Conservation (phyloP, 768 basidiomycete species). For the Phaeolepiota aurea region DNA sequence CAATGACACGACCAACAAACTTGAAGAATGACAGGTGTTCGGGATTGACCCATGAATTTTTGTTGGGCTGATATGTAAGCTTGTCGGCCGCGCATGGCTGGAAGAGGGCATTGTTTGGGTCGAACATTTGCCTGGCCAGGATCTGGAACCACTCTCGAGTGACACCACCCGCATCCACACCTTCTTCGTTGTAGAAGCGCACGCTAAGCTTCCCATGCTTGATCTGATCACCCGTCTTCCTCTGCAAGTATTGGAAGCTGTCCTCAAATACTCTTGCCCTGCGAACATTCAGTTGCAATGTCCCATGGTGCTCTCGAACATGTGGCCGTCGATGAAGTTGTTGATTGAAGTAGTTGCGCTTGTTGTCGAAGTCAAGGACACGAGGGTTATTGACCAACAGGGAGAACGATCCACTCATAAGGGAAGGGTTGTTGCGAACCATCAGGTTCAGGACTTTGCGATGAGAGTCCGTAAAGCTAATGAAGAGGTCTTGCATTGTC, state of each 20-base stretch:
- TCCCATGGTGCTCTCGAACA: conserved; percentile 71
- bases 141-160: conserved; percentile 99
- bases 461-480: conserved; percentile 88
- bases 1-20: conserved; percentile 95
- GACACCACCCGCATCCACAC: conserved; percentile 96
- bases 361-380: conserved; percentile 99
- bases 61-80: conserved; percentile 93
- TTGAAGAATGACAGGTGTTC: conserved; percentile 98
- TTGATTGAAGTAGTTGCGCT: conserved; percentile 92
- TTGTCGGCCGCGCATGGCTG: conserved; percentile 95
- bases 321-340: conserved; percentile 82
- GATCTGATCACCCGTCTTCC: conserved; percentile 91
- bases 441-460: conserved; percentile 92
- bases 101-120: conserved; percentile 97
- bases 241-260: conserved; percentile 86
- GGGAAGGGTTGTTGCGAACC: conserved; percentile 95
- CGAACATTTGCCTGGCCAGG: conserved; percentile 96
- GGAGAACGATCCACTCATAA: conserved; percentile 98
- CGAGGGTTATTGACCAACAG: conserved; percentile 92
- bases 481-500: conserved; percentile 85
- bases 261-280: conserved; percentile 94
- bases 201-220: conserved; percentile 97
- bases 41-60: conserved; percentile 88
- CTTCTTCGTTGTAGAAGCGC: conserved; percentile 95
- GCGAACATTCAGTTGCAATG: conserved; percentile 84